A percentile compares a stretch with the other conserved stretches of the same genome.
Evolutionary conservation across 2,329 filamentous ascomycete genomes (phyloP).

Genomic region (Fusarium sp.): DNA sequence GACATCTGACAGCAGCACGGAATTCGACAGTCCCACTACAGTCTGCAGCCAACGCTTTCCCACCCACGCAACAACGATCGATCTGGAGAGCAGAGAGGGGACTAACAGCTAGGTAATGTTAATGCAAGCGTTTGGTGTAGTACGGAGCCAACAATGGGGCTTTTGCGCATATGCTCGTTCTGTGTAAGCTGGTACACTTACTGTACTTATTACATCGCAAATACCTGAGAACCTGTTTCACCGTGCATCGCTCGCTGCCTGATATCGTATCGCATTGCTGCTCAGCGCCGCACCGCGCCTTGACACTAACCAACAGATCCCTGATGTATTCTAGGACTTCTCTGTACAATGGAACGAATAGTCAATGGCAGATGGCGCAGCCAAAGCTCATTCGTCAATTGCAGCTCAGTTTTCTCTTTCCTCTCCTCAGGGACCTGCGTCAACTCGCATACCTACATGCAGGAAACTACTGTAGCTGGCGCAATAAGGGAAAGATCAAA

Average conservation of each 20-base stretch:
- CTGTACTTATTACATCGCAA: slow-evolving; percentile 4
- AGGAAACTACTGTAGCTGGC: slow-evolving; percentile 32
- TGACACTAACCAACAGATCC: slow-evolving; percentile 8
- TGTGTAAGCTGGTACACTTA: not conserved
- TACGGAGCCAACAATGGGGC: not conserved
- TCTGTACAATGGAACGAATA: not conserved
- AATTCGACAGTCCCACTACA: slow-evolving; percentile 4
- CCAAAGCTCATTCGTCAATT: slow-evolving; percentile 41
- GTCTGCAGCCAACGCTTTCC: not conserved
- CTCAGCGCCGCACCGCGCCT: slow-evolving; percentile 36
- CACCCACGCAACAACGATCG: slow-evolving; percentile 18
- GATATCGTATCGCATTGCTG: slow-evolving; percentile 36
- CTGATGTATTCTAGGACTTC: not conserved
- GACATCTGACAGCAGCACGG: slow-evolving; percentile 17
- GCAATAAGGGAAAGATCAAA: slow-evolving; percentile 35
- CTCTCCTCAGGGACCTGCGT: slow-evolving; percentile 43
- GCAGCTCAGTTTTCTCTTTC: slow-evolving; percentile 44
- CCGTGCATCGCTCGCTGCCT: slow-evolving; percentile 20
- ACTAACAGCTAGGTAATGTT: not conserved
- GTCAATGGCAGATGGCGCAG: slow-evolving; percentile 7
- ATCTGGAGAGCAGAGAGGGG: slow-evolving; percentile 15
- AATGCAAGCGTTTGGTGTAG: slow-evolving; percentile 2
- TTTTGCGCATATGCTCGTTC: not conserved
- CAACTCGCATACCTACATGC: slow-evolving; percentile 25
- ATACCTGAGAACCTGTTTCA: slow-evolving; percentile 5